Conservation (phyloP, 352 stramenopile genomes). For the Pythium phragmiticola region DNA sequence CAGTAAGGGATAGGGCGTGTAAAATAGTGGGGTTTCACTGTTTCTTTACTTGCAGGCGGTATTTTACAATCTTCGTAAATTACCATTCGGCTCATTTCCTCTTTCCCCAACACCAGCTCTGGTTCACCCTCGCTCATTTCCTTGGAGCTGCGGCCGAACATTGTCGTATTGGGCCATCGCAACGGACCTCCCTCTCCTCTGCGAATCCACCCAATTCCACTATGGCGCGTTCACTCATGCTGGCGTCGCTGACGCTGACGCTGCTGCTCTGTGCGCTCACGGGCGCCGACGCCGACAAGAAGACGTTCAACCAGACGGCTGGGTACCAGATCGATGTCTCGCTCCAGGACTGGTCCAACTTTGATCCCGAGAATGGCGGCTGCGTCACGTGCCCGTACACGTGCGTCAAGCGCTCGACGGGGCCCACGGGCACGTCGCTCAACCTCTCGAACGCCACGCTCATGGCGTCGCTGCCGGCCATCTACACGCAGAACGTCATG, state of each 20-base stretch:
- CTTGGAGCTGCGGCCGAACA: constrained; percentile 12
- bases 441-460: constrained; percentile 78
- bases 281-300: constrained; percentile 30
- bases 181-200: constrained; percentile 15
- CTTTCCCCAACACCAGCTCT: background rate
- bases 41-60: constrained; percentile 6
- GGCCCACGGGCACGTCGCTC: constrained; percentile 74
- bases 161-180: constrained; percentile 21
- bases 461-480: constrained; percentile 59
- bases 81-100: constrained; percentile 7
- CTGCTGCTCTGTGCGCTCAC: constrained; percentile 18
- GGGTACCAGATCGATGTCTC: constrained; percentile 68
- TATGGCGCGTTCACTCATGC: constrained; percentile 20
- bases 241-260: constrained; percentile 31
- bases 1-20: constrained; percentile 9
- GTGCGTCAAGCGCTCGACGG: constrained; percentile 68
- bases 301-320: constrained; percentile 63
- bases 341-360: constrained; percentile 82
- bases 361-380: constrained; percentile 66
- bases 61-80: constrained; percentile 19
- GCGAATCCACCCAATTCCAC: background rate
- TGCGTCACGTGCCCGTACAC: constrained; percentile 88
- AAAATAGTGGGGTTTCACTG: constrained; percentile 29
- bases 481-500: constrained; percentile 62
- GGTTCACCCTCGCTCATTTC: constrained; percentile 21